Base-by-base conservation (phyloP, 1,284 basidiomycete genomes). In the Ustilago loliicola region DNA sequence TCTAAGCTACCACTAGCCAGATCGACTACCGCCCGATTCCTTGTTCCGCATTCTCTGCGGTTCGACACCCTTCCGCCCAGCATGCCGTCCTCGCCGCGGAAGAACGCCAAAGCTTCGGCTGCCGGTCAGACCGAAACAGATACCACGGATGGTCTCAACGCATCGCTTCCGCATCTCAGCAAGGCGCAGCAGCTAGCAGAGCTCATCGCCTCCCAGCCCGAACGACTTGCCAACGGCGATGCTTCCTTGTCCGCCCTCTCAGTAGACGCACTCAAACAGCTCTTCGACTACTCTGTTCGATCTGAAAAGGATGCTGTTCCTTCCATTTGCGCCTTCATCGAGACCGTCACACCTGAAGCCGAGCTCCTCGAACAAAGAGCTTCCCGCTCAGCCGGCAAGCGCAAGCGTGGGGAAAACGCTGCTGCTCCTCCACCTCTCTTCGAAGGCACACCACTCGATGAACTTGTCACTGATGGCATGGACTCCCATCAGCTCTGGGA, bases 401-500 rank as follows among this genome's bases (percentile, higher is more conserved):
- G 79, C 58, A 73, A 83, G 53, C 69, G 80, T 27, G 79, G 75
- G 1, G 54, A 77, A 17, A 29, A 66, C 54, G 56, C 86, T 48
- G 84, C 42, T 19, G 48, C 38, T 15, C 38, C 51, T 17, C 65
- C 84, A 84, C 45, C 83, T n/a, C 80, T 88, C 21, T 89, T 94
- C 56, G 87, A 90, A 50, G 88, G 89, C 54, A 96, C 95, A 0
- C 94, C 94, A 4, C 87, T 98, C 3, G 87, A 90, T 2, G 90
- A 90, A 58, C 90, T 98, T 23, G 92, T 92, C 69, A 89, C 91
- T 13, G 91, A 94, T n/a, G 92, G 90, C n/a, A 92, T 97, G 91
- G 91, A 92, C 79, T 89, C 91, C 25, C 93, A 94, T 66, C 95
- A 97, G 86, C 88, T 98, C 29, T 99, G 96, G 96, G 91, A 92